A percentile compares a stretch with the other conserved stretches of the same genome.
phyloP scores from a whole-genome alignment of 441 rosid species.

The Pelargonium citronellum region DNA sequence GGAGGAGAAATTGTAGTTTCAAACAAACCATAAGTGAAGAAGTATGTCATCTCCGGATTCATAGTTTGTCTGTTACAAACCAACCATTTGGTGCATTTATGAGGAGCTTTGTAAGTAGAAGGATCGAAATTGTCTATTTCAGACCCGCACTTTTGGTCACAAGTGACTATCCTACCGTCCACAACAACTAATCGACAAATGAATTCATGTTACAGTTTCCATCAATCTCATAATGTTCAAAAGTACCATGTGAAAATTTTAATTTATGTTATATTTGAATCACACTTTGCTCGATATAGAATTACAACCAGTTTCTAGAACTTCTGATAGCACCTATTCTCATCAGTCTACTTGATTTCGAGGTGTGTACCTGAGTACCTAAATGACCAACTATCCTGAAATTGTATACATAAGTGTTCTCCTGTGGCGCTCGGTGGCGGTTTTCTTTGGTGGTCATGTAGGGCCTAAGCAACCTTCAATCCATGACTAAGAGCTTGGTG shows the following conservation, averaged over 20 bases:
- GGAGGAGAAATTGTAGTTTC: background rate
- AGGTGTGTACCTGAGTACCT: background rate
- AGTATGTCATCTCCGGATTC: background rate
- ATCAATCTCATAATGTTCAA: background rate
- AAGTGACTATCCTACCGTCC: background rate
- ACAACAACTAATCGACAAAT: background rate
- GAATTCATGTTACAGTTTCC: background rate
- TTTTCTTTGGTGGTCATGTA: no score
- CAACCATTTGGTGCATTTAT: background rate
- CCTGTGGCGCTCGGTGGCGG: no score
- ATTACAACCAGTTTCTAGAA: background rate
- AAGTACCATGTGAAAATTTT: background rate
- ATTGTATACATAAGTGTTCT: background rate
- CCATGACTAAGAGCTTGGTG: no score
- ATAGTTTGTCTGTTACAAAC: background rate
- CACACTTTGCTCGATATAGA: background rate
- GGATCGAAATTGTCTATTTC: background rate
- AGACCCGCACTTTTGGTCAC: background rate
- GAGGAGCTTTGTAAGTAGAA: background rate
- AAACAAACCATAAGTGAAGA: background rate
- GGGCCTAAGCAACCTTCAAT: no score
- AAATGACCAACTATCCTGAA: background rate
- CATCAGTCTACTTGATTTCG: background rate
- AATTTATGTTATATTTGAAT: background rate
- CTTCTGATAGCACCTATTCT: background rate